Evolutionary conservation across 768 basidiomycete genomes (phyloP), one percentile per base, ranked within the genome.

Genomic region (Suillus lakei): DNA sequence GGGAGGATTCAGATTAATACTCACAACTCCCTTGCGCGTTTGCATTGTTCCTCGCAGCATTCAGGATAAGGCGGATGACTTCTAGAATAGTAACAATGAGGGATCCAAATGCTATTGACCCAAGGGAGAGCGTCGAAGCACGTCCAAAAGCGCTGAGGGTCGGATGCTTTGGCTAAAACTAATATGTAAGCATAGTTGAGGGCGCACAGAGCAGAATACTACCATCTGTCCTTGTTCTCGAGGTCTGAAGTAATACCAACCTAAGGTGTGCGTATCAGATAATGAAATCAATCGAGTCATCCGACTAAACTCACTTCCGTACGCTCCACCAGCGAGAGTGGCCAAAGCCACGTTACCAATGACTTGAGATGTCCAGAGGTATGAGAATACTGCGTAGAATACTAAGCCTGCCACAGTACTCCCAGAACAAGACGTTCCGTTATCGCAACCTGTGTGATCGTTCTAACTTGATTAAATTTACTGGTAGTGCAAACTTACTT

Each of bases 241-340:
- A 13, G 92, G 91, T 6, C 93, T 92, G 70, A 93, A 93, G 78
- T 95, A 95, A 74, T 94, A 94, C 92, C 92, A 91, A 69, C 64
- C 70, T 65, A 63, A 68, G 46, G 58, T 68, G 38, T 60, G 54
- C 9, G 28, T 38, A 38, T 39, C 2, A 38, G 43, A 28, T 58
- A 43, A 38, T 21, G 39, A 12, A 32, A 43, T 26, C 28, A 39
- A 23, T 5, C 15, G 28, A 41, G n/a, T 26, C 28, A 36, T 18
- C 44, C 18, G 38, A 28, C 9, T 61, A n/a, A 30, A 69, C 78
- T 59, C 64, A 77, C 82, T 81, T 51, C 90, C 91, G 69, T 86
- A 92, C 4, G 88, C 86, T 32, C 94, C 93, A 41, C 93, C 93
- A 8, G 92, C 91, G 36, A 95, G 85, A 4, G 92, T 93, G 38